A percentile compares a stretch with the other conserved stretches of the same genome.
Conservation (phyloP, 352 stramenopile genomes). For the Phytophthora melonis region DNA sequence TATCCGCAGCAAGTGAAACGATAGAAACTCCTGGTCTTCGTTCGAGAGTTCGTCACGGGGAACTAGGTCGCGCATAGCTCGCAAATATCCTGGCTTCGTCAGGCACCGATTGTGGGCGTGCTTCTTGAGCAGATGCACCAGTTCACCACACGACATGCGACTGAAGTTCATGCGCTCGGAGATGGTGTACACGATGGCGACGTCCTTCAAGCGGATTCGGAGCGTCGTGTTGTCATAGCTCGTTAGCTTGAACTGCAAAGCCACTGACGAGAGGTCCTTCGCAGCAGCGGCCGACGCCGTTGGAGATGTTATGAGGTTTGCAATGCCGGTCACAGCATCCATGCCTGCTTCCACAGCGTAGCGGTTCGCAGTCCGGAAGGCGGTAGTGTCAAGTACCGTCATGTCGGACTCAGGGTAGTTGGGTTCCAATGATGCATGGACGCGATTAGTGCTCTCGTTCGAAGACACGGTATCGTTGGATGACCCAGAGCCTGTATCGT, state of each 20-base stretch:
- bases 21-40: constrained; percentile 90
- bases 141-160: constrained; percentile 64
- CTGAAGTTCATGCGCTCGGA: constrained; percentile 88
- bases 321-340: constrained; percentile 67
- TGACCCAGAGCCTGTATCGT: constrained; percentile 58
- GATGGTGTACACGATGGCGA: constrained; percentile 90
- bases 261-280: constrained; percentile 77
- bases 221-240: constrained; percentile 85
- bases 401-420: constrained; percentile 58
- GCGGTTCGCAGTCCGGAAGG: constrained; percentile 42
- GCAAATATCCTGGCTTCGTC: constrained; percentile 79
- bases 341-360: constrained; percentile 55
- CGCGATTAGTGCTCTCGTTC: constrained; percentile 57
- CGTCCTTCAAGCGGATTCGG: constrained; percentile 85
- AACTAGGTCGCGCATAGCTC: constrained; percentile 81
- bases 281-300: constrained; percentile 46
- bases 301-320: constrained; percentile 68
- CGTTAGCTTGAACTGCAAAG: constrained; percentile 89
- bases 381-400: constrained; percentile 44
- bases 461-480: constrained; percentile 78
- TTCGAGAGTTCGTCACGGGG: constrained; percentile 77
- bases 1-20: constrained; percentile 85
- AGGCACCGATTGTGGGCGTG: constrained; percentile 70
- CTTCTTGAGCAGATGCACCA: constrained; percentile 79
- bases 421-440: constrained; percentile 52